Conservation (phyloP, 2,329 filamentous ascomycete species). For the Macroventuria anomochaeta region DNA sequence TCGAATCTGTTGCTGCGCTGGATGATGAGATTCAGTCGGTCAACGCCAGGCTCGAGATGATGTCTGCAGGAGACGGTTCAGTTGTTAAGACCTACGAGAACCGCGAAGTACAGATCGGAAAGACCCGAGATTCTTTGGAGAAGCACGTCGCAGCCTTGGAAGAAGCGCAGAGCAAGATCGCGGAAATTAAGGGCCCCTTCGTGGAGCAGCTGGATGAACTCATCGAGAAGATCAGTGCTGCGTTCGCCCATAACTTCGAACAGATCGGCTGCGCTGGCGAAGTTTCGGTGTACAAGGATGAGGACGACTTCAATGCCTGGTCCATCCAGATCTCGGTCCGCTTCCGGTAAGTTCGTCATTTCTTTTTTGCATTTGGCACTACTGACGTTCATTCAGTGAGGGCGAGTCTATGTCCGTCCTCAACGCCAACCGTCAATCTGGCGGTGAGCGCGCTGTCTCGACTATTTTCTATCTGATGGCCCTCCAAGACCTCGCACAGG, state of each 20-base stretch:
- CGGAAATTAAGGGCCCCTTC: conserved; percentile 73
- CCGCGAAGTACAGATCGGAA: conserved; percentile 67
- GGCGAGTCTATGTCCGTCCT: conserved; percentile 84
- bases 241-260: conserved; percentile 91
- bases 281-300: conserved; percentile 83
- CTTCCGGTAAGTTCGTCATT: conserved; percentile 70
- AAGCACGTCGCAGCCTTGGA: conserved; percentile 63
- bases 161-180: conserved; percentile 64
- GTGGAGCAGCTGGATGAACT: conserved; percentile 83
- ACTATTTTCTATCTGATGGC: conserved; percentile 99
- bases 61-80: conserved; percentile 77
- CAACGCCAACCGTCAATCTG: conserved; percentile 91
- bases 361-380: conserved; percentile 1
- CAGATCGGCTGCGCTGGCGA: conserved; percentile 94
- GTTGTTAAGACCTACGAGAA: conserved; percentile 73
- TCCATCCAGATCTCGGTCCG: conserved; percentile 92
- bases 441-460: conserved; percentile 92
- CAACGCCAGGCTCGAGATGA: conserved; percentile 76
- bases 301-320: conserved; percentile 92
- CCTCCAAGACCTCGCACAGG: conserved; percentile 88
- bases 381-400: conserved; percentile 43
- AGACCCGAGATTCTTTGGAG: conserved; percentile 65
- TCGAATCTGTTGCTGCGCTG: conserved; percentile 61
- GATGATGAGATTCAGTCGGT: conserved; percentile 77
- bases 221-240: conserved; percentile 81